Base-by-base conservation (phyloP, 768 basidiomycete species). In the Gyrodon lividus region DNA sequence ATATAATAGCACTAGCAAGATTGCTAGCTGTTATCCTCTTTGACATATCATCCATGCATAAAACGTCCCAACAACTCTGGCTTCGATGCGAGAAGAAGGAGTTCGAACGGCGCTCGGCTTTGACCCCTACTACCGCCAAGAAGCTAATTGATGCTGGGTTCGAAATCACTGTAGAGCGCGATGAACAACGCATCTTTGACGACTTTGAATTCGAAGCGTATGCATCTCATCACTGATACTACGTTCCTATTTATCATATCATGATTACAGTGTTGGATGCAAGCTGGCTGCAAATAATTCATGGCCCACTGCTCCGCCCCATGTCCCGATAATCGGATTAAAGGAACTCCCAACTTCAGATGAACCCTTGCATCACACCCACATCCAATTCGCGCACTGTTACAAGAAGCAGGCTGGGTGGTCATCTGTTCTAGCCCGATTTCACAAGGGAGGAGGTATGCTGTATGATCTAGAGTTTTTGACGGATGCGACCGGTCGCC, bases 361-460 rank as follows among this genome's bases (percentile, higher is more conserved):
- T 41, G 84, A 84, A 30, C 89, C 96, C 19, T 75, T 99, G 16
- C 84, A 82, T 7, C 97, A 99, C 71, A 92, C 90, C 2, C 97
- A 99, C 71, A 93, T 99, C 65, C 93, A 97, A 62, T 99, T 98
- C 61, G 95, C 94, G 4, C 97, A 98, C 69, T 97, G 95, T 72
- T 98, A 91, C 81, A 99, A 99, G 73, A 74, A 82, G 38, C 97
- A 99, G 68, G 92, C 79, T 2, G 97, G 97, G 19, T 99, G 97
- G 96, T 77, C 82, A 8, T 75, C 82, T 39, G 82, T 98, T 28
- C 83, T 99, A 24, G 76, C 83, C 26, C 88, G 97, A 19, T 99
- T 98, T 77, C 74, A 81, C 67, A 77, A 77, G 43, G 97, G 95
- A 13, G 77, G 78, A 19, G 96, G 94, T 26, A 86, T 83, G 12